A percentile compares a stretch with the other conserved stretches of the same genome.
Evolutionary conservation across 139 green algal species (phyloP).

Genomic region (Volvox africanus): DNA sequence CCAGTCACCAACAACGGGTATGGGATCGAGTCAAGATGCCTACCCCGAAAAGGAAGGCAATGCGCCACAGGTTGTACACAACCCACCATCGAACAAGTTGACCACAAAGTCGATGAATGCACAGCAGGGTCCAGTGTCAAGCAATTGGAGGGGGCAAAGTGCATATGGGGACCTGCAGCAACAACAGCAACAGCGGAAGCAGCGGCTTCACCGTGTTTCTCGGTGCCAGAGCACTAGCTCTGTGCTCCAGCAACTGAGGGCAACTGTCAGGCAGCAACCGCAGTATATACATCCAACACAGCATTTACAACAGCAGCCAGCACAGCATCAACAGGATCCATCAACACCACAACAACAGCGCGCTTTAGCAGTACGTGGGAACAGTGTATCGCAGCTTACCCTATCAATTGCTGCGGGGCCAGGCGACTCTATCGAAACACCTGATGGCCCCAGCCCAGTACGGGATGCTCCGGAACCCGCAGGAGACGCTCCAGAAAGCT

Average conservation of each 20-base stretch:
- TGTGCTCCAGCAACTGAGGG: slow-evolving; percentile 9
- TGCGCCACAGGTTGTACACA: too few relatives aligned
- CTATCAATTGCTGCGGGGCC: not conserved
- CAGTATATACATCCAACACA: not conserved
- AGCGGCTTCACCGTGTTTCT: not conserved
- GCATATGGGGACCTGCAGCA: not conserved
- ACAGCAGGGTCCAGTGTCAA: too few relatives aligned
- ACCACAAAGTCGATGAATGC: too few relatives aligned
- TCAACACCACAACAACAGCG: not conserved
- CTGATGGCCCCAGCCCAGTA: not conserved
- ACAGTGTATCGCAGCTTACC: not conserved
- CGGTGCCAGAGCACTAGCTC: not conserved
- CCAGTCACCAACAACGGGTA: too few relatives aligned
- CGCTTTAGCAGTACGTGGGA: not conserved
- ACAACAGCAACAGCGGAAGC: not conserved
- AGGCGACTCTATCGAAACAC: not conserved
- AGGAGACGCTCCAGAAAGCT: too few relatives aligned
- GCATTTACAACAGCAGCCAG: not conserved
- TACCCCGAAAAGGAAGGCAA: too few relatives aligned
- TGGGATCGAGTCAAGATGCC: too few relatives aligned
- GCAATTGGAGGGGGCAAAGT: too few relatives aligned
- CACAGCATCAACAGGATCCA: not conserved
- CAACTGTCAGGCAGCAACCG: not conserved
- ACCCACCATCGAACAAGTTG: too few relatives aligned
- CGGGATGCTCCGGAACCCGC: too few relatives aligned